phyloP scores from a whole-genome alignment of 1,139 yeast species.

The Groenewaldozyma auringiensis region DNA sequence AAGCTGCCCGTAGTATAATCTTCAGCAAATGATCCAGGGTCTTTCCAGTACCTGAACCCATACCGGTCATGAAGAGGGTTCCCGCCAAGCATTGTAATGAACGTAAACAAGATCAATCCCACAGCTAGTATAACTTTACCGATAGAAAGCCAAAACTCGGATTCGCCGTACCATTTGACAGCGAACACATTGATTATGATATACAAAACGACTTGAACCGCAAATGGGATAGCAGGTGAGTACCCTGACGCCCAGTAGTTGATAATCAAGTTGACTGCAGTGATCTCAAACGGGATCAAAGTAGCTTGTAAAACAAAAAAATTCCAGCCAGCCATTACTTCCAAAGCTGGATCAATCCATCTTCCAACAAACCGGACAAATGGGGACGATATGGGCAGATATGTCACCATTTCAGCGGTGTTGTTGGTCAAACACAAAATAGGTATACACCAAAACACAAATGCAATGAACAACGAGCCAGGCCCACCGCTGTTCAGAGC shows the following conservation, averaged over 20 bases:
- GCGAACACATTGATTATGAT: slow-evolving; percentile 61
- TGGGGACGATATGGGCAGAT: slow-evolving; percentile 65
- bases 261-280: slow-evolving; percentile 68
- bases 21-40: slow-evolving; percentile 50
- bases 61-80: slow-evolving; percentile 60
- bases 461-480: slow-evolving; percentile 62
- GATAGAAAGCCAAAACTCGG: slow-evolving; percentile 72
- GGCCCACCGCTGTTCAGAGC: slow-evolving; percentile 72
- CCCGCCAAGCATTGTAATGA: slow-evolving; percentile 79
- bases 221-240: slow-evolving; percentile 31
- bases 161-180: slow-evolving; percentile 66
- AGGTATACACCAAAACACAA: slow-evolving; percentile 51
- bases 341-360: slow-evolving; percentile 61
- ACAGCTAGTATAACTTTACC: slow-evolving; percentile 64
- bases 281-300: slow-evolving; percentile 73
- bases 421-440: slow-evolving; percentile 61
- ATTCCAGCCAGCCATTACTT: slow-evolving; percentile 73
- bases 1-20: slow-evolving; percentile 46
- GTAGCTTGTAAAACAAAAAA: slow-evolving; percentile 72
- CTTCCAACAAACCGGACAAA: slow-evolving; percentile 49
- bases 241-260: slow-evolving; percentile 76
- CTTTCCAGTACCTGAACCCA: slow-evolving; percentile 58
- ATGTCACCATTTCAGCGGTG: slow-evolving; percentile 79
- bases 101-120: slow-evolving; percentile 66
- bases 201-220: slow-evolving; percentile 56